A percentile compares a stretch with the other conserved stretches of the same genome.
Evolutionary conservation across 2,329 filamentous ascomycete genomes (phyloP).

Genomic region (Penicillium hordei): DNA sequence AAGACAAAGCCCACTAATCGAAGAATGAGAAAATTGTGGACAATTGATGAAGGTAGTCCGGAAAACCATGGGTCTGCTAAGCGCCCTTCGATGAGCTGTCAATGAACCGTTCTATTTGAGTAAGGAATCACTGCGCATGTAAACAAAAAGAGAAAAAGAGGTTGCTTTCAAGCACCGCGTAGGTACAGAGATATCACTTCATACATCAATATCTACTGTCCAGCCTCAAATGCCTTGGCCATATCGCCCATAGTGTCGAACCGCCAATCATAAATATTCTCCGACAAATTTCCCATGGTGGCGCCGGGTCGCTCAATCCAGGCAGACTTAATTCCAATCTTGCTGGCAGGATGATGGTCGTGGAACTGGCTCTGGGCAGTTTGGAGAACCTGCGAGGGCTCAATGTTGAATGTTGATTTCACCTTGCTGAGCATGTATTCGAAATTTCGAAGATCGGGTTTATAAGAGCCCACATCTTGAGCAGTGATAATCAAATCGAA

Average conservation of each 20-base stretch:
- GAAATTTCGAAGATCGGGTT: slow-evolving; percentile 66
- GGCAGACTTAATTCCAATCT: slow-evolving; percentile 58
- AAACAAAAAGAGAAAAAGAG: too few species aligned
- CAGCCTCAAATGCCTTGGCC: slow-evolving; percentile 48
- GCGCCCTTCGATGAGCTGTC: too few species aligned
- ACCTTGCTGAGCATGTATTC: slow-evolving; percentile 60
- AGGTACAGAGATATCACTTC: too few species aligned
- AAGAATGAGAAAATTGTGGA: too few species aligned
- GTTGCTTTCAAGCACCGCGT: too few species aligned
- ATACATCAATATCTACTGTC: too few species aligned
- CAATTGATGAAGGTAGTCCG: too few species aligned
- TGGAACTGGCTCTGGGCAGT: slow-evolving; percentile 66
- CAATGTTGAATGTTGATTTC: slow-evolving; percentile 56
- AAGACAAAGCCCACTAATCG: too few species aligned
- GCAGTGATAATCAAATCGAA: slow-evolving; percentile 69
- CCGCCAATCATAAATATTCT: slow-evolving; percentile 54
- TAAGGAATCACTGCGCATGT: too few species aligned
- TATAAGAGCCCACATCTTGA: slow-evolving; percentile 69
- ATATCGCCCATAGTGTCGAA: slow-evolving; percentile 61
- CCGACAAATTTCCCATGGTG: slow-evolving; percentile 38
- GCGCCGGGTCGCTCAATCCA: slow-evolving; percentile 59
- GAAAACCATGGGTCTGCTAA: too few species aligned
- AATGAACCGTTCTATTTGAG: too few species aligned
- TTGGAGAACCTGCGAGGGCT: slow-evolving; percentile 60
- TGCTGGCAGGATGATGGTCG: slow-evolving; percentile 65